These are phyloP conservation scores for Kuraishia ogatae DNA, from an alignment of 805 yeast genomes.

Conservation along the genomic window DNA sequence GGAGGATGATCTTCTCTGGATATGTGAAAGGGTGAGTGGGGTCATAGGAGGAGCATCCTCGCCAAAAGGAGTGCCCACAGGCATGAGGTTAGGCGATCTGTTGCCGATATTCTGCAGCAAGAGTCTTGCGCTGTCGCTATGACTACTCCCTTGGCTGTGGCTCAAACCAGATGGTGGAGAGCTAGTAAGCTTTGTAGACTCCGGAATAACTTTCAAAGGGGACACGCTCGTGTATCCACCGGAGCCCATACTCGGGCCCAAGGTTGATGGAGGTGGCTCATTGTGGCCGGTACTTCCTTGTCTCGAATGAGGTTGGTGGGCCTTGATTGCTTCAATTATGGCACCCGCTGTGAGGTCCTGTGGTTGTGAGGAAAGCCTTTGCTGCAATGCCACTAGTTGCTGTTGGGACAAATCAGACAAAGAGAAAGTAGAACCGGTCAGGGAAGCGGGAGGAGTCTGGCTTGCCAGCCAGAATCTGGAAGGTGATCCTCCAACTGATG, in stretches of 20 bases:
- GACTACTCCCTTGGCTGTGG: background rate
- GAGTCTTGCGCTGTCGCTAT: background rate
- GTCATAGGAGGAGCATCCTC: conserved; percentile 24
- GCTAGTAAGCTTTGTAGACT: background rate
- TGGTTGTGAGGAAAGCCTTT: background rate
- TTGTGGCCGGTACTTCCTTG: background rate
- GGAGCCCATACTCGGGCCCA: background rate
- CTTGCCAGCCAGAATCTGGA: conserved; percentile 44
- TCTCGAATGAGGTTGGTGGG: background rate
- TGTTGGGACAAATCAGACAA: background rate
- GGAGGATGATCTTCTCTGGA: background rate
- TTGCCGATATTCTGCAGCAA: conserved; percentile 12
- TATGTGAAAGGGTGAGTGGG: conserved; percentile 20
- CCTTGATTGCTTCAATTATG: background rate
- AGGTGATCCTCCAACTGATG: conserved; percentile 46
- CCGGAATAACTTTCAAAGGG: background rate
- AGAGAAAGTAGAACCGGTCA: background rate
- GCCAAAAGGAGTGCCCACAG: conserved; percentile 19
- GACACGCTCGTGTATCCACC: background rate
- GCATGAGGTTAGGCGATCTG: conserved; percentile 24
- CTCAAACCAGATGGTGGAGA: background rate
- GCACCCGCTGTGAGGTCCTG: background rate
- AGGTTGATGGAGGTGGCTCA: background rate
- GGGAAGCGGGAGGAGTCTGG: conserved; percentile 37
- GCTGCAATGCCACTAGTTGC: background rate